Base-by-base conservation (phyloP, 768 basidiomycete genomes). In the Sporobolomyces roseus region DNA sequence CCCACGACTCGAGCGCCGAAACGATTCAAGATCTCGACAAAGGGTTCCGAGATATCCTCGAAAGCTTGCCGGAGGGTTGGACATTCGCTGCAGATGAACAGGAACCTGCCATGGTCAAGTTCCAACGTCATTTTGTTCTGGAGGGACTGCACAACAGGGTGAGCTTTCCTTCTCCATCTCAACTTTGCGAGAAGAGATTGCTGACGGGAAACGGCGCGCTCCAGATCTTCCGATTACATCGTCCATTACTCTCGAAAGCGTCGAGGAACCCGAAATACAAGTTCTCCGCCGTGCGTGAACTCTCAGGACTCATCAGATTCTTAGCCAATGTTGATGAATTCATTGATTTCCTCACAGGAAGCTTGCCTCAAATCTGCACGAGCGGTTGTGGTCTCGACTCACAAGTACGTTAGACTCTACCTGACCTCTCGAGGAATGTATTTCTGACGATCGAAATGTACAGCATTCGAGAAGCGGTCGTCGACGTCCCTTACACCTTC, bases 81-180 rank as follows among this genome's bases (percentile, higher is more conserved):
- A 70, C 61, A 23, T 53, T 70, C 38, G 65, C 65, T 14, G 63
- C 29, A 6, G 65, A 63, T 25, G 66, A 59, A 38, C 48, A 46
- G 25, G 72, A 73, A 54, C 65, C 60, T 33, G 65, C 72, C 23
- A 73, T 73, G 72, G 53, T 55, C 21, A 66, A 69, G 51, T 73
- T 66, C 23, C 72, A 73, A 48, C 38, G 72, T 3, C 72, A 73
- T 43, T 73, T 73, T 19, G 68, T 65, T 2, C 65, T 70, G 41
- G 72, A 73, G 41, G 72, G 72, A 0, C 23, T 73, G 17, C 72
- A 73, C 50, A 73, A 73, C 25, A 61, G 72, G 8, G 58, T 66
- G 10, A 25, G 65, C 14, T 13, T 32, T 35, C 30, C 16, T 9
- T 19, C 10, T n/a, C 17, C 21, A 10, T 36, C 30, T 33, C 12